Percentiles rank a stretch among this genome's conserved stretches.
Conservation (phyloP, 352 stramenopile species). For the Pythium biforme region DNA sequence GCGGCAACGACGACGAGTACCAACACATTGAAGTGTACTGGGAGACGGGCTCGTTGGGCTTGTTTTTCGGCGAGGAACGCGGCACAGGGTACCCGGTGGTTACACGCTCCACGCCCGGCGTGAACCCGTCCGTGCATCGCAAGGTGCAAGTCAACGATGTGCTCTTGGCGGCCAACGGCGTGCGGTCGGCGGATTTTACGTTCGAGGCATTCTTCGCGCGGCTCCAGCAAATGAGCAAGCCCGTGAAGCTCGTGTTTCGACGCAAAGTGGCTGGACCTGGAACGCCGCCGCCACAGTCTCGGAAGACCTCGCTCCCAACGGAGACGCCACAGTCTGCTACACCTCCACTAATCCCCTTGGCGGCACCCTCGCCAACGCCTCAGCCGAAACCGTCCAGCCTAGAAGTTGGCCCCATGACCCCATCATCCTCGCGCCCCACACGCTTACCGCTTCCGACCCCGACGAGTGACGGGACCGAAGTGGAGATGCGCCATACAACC, state of each 20-base stretch:
- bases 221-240: slow-evolving; percentile 85
- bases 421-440: not conserved
- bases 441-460: not conserved
- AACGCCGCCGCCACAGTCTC: slow-evolving; percentile 14
- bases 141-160: slow-evolving; percentile 78
- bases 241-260: slow-evolving; percentile 69
- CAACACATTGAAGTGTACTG: slow-evolving; percentile 76
- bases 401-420: not conserved
- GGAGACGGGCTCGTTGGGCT: slow-evolving; percentile 74
- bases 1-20: slow-evolving; percentile 20
- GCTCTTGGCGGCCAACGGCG: slow-evolving; percentile 72
- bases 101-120: slow-evolving; percentile 63
- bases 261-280: slow-evolving; percentile 25
- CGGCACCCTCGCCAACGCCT: not conserved
- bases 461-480: not conserved
- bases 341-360: not conserved
- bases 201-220: slow-evolving; percentile 83
- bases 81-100: slow-evolving; percentile 72
- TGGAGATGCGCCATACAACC: slow-evolving; percentile 2
- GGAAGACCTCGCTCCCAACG: slow-evolving; percentile 17
- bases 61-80: slow-evolving; percentile 83
- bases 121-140: slow-evolving; percentile 65
- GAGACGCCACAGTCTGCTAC: not conserved
- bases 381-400: not conserved
- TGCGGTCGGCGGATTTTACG: slow-evolving; percentile 65